A percentile compares a stretch with the other conserved stretches of the same genome.
These are phyloP conservation scores for Aureobasidium sp. DNA, from an alignment of 2,329 filamentous ascomycete species.

Conservation along the genomic window DNA sequence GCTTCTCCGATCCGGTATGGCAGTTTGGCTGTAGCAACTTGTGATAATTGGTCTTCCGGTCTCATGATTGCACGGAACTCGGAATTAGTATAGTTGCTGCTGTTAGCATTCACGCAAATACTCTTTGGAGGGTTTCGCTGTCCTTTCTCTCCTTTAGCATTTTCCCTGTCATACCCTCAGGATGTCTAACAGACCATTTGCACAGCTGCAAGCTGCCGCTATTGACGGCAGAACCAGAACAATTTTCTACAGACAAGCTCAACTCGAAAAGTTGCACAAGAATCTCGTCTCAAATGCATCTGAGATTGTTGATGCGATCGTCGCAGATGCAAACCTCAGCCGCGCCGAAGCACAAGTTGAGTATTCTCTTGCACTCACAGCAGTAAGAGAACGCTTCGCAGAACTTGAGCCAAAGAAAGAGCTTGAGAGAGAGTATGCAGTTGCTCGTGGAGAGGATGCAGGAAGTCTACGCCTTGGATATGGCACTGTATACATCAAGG, in stretches of 20 bases:
- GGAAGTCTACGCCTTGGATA: constrained; percentile 28
- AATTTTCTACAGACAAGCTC: constrained; percentile 40
- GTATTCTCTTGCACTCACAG: constrained; percentile 34
- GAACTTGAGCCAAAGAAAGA: constrained; percentile 34
- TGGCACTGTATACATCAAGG: constrained; percentile 45
- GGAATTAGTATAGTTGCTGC: constrained; percentile 4
- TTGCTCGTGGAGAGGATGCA: constrained; percentile 37
- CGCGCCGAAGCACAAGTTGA: constrained; percentile 37
- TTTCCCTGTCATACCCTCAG: background rate
- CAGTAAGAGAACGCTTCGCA: constrained; percentile 35
- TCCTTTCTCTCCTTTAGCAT: background rate
- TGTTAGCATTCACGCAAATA: background rate
- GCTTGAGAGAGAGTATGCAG: constrained; percentile 37
- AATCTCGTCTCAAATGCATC: constrained; percentile 31
- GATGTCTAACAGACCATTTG: constrained; percentile 25
- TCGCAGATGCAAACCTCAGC: constrained; percentile 33
- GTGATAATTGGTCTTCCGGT: constrained; percentile 10
- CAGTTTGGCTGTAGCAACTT: background rate
- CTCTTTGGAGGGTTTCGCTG: background rate
- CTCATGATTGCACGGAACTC: background rate
- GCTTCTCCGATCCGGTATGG: background rate
- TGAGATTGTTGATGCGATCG: constrained; percentile 36
- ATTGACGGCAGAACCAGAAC: constrained; percentile 42
- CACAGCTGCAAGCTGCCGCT: constrained; percentile 35
- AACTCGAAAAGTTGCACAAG: constrained; percentile 40